Evolutionary conservation across 2,329 filamentous ascomycete species (phyloP), one percentile per base, ranked within the genome.

Genomic region (Ophiostoma pallidulum): DNA sequence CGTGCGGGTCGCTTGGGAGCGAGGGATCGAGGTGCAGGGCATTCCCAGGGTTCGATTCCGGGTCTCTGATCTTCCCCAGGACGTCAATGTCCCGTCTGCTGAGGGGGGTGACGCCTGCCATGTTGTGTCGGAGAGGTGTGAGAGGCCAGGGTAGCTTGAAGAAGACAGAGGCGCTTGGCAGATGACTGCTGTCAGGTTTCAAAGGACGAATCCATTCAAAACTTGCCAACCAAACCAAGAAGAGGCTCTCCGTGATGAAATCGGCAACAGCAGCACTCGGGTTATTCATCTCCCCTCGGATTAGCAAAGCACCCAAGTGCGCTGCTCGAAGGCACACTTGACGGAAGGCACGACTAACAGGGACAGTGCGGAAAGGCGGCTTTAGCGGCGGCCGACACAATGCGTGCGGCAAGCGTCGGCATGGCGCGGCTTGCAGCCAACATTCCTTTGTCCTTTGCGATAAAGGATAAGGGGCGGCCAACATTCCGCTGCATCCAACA

Each of bases 41-140:
- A 9, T 71, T 64, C 14, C 72, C 67, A 13, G 80, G 75, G 52
- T 82, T 72, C 8, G 73, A 73, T 58, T 84, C 80, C 1, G 80
- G 80, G 51, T 84, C 79, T 57, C 75, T 77, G 62, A 84, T 82
- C 60, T 82, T 82, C 53, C 77, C 72, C 49, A 84, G 73, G 55
- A 84, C 72, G 48, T 77, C 72, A 60, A 78, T 64, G 59, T 84
- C 80, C 53, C 74, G 74, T 39, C 63, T 66, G 59, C 73, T 81
- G 49, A 84, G 67, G 13, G 67, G 61, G 47, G 67, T 58, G 47
- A 64, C 28, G 24, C 26, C 36, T 9, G 47, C 46, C 45, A 45
- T 54, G 8, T 22, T 41, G n/a, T 18, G 14, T 41, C n/a, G 36
- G 18, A 12, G 3, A 20, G 16, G 18, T 13, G 8, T 5, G 14